These are phyloP conservation scores for Symbiodinium natans DNA, from an alignment of 73 alveolate genomes.

Conservation along the genomic window DNA sequence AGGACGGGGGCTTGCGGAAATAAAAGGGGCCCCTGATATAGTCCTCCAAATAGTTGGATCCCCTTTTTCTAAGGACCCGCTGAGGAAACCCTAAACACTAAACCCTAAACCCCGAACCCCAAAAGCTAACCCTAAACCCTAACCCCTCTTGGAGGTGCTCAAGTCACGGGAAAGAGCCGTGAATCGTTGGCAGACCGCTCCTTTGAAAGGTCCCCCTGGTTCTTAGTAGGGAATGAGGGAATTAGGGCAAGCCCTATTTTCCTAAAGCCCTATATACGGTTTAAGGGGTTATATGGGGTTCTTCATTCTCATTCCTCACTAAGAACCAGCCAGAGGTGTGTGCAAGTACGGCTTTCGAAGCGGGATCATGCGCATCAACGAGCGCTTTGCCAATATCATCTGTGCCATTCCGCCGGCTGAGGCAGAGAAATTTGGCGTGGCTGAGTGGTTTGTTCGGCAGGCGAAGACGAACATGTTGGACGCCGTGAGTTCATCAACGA, in stretches of 20 bases:
- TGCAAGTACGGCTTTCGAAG: not conserved
- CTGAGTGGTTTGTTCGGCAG: slow-evolving; percentile 15
- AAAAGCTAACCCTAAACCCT: too few species aligned
- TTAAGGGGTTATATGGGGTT: too few species aligned
- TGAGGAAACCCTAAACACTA: too few species aligned
- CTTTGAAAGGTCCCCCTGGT: not conserved
- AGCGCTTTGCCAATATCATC: slow-evolving; percentile 25
- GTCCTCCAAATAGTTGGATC: too few species aligned
- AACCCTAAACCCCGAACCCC: too few species aligned
- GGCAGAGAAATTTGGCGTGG: not conserved
- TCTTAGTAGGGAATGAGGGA: too few species aligned
- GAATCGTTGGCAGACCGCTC: not conserved
- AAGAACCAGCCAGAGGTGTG: not conserved
- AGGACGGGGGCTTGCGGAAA: too few species aligned
- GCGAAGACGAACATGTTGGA: not conserved
- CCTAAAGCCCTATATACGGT: too few species aligned
- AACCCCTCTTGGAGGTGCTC: not conserved
- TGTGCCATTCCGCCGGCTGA: slow-evolving; percentile 20
- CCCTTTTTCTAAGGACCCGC: too few species aligned
- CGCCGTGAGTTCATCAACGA: not conserved
- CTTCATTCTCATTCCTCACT: too few species aligned
- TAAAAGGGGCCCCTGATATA: too few species aligned
- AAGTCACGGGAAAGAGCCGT: not conserved
- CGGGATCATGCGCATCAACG: not conserved
- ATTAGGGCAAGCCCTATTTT: too few species aligned